phyloP scores from a whole-genome alignment of 352 stramenopile species.

The Phytophthora syringae region DNA sequence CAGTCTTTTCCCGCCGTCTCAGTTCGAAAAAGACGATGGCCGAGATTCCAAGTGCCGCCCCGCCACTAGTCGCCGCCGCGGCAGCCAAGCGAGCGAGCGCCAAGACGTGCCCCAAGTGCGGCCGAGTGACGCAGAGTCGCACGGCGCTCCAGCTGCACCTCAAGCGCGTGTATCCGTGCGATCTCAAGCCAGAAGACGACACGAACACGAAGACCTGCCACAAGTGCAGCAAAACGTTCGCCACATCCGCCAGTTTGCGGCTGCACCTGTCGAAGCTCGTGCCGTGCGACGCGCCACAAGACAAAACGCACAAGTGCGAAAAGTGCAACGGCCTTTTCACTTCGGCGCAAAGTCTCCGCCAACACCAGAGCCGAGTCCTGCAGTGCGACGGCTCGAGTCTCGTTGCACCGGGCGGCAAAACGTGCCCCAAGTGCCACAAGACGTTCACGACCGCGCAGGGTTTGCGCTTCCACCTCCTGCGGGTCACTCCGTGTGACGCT shows the following conservation, averaged over 20 bases:
- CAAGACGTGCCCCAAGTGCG: conserved; percentile 16
- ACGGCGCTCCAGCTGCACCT: conserved; percentile 5
- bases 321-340: conserved; percentile 6
- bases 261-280: not conserved
- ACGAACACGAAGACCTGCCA: conserved; percentile 3
- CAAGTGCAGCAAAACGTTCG: conserved; percentile 11
- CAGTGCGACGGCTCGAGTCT: conserved; percentile 1
- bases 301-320: conserved; percentile 1
- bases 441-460: conserved; percentile 14
- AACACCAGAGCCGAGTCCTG: not conserved
- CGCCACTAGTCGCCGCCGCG: not conserved
- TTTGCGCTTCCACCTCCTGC: conserved; percentile 15
- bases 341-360: not conserved
- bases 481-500: conserved; percentile 10
- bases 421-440: conserved; percentile 23
- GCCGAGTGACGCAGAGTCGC: conserved; percentile 15
- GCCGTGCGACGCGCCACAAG: conserved; percentile 5
- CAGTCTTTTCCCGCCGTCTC: not conserved
- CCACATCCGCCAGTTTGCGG: not conserved
- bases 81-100: not conserved
- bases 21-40: not conserved
- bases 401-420: conserved; percentile 1
- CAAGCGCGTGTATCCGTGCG: conserved; percentile 11
- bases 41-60: not conserved
- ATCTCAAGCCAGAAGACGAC: not conserved